These are phyloP conservation scores for Pneumocystis murina DNA, from an alignment of 1,139 yeast genomes.

Conservation along the genomic window DNA sequence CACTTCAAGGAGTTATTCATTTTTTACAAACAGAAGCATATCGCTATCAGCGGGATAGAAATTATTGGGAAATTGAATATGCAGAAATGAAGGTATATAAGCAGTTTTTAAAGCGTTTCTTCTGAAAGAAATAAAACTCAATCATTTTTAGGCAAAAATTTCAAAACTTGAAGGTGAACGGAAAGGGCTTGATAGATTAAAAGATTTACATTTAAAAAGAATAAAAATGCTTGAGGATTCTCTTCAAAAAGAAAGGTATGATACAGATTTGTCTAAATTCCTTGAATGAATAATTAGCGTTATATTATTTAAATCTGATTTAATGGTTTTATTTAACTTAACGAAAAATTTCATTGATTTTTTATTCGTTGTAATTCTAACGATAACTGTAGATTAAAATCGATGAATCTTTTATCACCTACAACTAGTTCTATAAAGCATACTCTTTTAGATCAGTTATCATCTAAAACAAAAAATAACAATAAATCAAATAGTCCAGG, in stretches of 20 bases:
- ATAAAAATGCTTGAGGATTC: constrained; percentile 19
- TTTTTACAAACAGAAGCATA: constrained; percentile 45
- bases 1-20: constrained; percentile 35
- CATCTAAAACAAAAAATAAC: background rate
- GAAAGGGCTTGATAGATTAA: constrained; percentile 21
- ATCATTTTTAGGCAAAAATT: constrained; percentile 22
- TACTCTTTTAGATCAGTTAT: background rate
- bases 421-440: background rate
- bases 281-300: background rate
- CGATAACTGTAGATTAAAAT: background rate
- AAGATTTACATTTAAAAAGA: constrained; percentile 20
- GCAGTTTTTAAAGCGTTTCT: background rate
- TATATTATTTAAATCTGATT: background rate
- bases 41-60: constrained; percentile 39
- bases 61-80: constrained; percentile 41
- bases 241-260: constrained; percentile 12
- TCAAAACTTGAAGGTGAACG: constrained; percentile 29
- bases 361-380: background rate
- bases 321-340: background rate
- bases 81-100: constrained; percentile 35
- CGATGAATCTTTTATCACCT: background rate
- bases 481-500: background rate
- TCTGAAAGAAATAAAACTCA: background rate
- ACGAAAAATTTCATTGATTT: background rate
- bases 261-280: background rate